Percentiles rank a stretch among this genome's conserved stretches.
phyloP scores from a whole-genome alignment of 2,329 filamentous ascomycete genomes.

The Onygenales sp. region DNA sequence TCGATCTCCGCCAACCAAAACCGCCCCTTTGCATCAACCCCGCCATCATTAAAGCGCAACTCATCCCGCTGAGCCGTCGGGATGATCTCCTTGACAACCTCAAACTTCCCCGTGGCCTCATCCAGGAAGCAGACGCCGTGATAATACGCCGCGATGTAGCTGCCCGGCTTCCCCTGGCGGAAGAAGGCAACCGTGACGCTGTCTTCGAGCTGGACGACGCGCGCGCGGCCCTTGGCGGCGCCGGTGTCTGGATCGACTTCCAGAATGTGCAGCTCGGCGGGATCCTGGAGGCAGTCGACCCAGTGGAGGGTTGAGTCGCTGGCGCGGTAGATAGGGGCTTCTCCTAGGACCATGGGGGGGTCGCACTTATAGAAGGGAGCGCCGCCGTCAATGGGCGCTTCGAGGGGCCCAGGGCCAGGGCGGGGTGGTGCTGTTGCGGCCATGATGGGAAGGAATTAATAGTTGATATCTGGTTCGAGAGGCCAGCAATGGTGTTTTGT shows the following conservation, averaged over 20 bases:
- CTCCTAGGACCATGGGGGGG: constrained; percentile 20
- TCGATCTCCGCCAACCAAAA: constrained; percentile 54
- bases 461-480: background rate
- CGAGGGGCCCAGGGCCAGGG: constrained; percentile 4
- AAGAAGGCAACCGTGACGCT: constrained; percentile 28
- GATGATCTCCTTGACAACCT: constrained; percentile 29
- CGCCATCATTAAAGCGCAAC: constrained; percentile 68
- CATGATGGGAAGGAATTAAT: background rate
- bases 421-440: background rate
- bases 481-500: too few species aligned
- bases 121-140: constrained; percentile 29
- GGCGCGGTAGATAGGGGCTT: constrained; percentile 23
- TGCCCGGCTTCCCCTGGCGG: constrained; percentile 22
- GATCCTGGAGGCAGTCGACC: constrained; percentile 22
- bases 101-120: constrained; percentile 25
- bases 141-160: constrained; percentile 32
- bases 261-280: constrained; percentile 26
- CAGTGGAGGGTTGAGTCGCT: constrained; percentile 24
- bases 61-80: constrained; percentile 18
- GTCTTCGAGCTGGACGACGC: constrained; percentile 22
- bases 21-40: constrained; percentile 66
- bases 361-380: constrained; percentile 13
- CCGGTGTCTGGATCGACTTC: constrained; percentile 23
- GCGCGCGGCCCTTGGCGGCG: constrained; percentile 16
- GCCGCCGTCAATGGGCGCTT: constrained; percentile 10